Evolutionary conservation across 352 stramenopile species (phyloP).

Genomic region (Thraustotheca clavata): DNA sequence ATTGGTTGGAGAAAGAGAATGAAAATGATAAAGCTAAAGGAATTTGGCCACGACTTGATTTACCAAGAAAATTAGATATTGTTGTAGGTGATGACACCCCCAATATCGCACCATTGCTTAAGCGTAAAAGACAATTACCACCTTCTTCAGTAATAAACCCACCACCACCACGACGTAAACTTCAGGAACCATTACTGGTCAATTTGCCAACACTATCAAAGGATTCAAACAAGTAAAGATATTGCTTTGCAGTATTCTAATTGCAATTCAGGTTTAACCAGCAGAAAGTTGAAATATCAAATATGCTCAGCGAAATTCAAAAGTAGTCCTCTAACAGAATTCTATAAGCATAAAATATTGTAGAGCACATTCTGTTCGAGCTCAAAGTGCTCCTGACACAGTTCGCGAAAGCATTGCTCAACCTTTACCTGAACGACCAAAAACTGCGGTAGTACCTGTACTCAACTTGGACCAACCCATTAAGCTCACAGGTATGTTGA

Average conservation of each 20-base stretch:
- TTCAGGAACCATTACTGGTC: neutral
- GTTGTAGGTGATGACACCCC: neutral
- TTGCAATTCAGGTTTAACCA: neutral
- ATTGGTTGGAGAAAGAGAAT: neutral
- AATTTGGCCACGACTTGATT: slow-evolving; percentile 4
- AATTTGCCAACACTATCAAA: no score
- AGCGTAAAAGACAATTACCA: slow-evolving; percentile 3
- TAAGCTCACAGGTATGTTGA: neutral
- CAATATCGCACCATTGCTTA: neutral
- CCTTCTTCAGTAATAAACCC: neutral
- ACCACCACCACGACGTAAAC: neutral
- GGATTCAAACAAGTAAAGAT: no score
- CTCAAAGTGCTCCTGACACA: neutral
- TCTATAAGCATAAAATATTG: neutral
- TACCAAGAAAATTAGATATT: neutral
- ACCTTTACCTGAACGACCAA: neutral
- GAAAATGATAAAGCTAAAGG: neutral
- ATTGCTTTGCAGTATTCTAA: neutral
- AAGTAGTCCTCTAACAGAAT: neutral
- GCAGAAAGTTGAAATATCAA: slow-evolving; percentile 9
- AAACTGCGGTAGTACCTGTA: neutral
- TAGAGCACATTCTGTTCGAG: slow-evolving; percentile 2
- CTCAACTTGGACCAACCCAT: neutral
- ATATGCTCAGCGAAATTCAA: slow-evolving; percentile 9
- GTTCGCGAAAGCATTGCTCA: neutral